phyloP scores from a whole-genome alignment of 306 rosid genomes.

The Trichosanthes cucumerina region DNA sequence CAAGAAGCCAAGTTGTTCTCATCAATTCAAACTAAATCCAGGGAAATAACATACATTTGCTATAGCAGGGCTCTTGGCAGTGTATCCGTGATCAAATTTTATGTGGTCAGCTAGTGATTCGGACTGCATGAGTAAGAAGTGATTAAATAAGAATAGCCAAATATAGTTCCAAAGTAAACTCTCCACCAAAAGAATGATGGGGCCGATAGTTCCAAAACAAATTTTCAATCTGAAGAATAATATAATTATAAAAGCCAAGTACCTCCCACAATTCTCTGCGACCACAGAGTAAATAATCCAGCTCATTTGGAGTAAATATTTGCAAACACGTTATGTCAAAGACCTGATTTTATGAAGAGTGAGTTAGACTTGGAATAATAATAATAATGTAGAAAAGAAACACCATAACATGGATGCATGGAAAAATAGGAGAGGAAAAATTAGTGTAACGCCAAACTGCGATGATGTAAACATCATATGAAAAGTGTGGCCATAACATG shows the following conservation, averaged over 20 bases:
- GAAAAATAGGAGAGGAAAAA: no score
- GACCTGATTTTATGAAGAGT: slow-evolving; percentile 36
- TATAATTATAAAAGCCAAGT: not conserved
- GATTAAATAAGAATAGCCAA: not conserved
- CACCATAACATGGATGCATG: not conserved
- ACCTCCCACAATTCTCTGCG: slow-evolving; percentile 96
- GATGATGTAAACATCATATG: no score
- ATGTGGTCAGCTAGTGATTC: slow-evolving; percentile 86
- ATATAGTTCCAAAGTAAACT: not conserved
- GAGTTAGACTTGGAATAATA: not conserved
- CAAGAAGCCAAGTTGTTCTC: not conserved
- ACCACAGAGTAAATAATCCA: slow-evolving; percentile 86
- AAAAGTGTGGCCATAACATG: no score
- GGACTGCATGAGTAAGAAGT: slow-evolving; percentile 34
- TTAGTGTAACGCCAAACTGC: no score
- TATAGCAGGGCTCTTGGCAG: slow-evolving; percentile 86
- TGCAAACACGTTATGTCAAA: slow-evolving; percentile 72
- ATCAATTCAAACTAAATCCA: not conserved
- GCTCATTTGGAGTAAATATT: slow-evolving; percentile 74
- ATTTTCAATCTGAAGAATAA: no score
- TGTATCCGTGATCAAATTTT: slow-evolving; percentile 91
- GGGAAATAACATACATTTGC: slow-evolving; percentile 44
- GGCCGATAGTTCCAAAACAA: no score
- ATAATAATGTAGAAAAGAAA: not conserved
- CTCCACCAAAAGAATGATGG: not conserved